Base-by-base conservation (phyloP, 1,139 yeast species). In the Lodderomyces beijingensis region DNA sequence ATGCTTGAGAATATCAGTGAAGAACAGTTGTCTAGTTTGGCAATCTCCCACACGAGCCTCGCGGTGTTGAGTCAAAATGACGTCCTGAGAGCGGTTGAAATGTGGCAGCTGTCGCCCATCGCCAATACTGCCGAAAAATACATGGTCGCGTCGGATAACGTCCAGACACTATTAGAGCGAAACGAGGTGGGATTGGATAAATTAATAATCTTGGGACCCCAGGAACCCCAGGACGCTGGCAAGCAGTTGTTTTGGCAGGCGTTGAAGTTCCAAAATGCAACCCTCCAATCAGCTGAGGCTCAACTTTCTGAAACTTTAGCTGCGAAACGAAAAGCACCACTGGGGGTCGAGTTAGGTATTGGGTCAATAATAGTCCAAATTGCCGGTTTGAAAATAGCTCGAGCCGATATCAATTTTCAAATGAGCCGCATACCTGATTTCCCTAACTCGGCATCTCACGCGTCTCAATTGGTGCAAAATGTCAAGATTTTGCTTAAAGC, bases 371-470 rank as follows among this genome's bases (percentile, higher is more conserved):
- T 70, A 8, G 55, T 66, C 6, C 70, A 67, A 37, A 42, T 72
- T 2, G 57, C 74, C 40, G 60, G 66, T 4, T 52, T 74, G 1
- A 48, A 64, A 25, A 66, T 74, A 16, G 76, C 71, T 25, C 52
- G 79, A 34, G 66, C 77, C 1, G 80, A 75, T 46, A 59, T 73
- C 4, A 79, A 73, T 34, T 45, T 72, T n/a, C 78, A 73, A 47
- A 53, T 79, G 37, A 51, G 67, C 16, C n/a, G n/a, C n/a, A 61
- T 56, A 32, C 32, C 73, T 0, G 48, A 52, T 16, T 42, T 43
- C 27, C 62, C 55, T 16, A 51, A 53, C 17, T 63, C 74, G 0
- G 42, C 39, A 4, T 55, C 52, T 27, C 58, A 59, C 44, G 47
- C 40, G 22, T 44, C 39, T 2, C 45, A 65, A 0, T 51, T 75